Base-by-base conservation (phyloP, 371 early-diverging fungal species). In the Mortierella sp. region DNA sequence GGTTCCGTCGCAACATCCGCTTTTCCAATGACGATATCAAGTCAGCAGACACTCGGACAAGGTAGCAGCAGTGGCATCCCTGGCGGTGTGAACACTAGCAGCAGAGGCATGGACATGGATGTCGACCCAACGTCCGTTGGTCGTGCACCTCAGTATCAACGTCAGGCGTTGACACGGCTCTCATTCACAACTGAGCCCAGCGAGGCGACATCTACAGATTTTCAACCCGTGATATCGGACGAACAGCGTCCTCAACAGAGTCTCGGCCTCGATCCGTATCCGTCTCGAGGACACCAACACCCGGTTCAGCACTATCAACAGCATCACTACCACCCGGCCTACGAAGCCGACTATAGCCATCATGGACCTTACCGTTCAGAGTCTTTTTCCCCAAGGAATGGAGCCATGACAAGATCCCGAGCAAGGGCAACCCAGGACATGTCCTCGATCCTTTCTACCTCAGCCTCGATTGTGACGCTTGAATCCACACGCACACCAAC, bases 41-140 rank as follows among this genome's bases (percentile, higher is more conserved):
- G 37, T 37, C 37, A 37, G 37, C 37, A 37, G 37, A 37, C 37
- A 37, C 37, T 37, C 9, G 37, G 37, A 9, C 37, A 5, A 37
- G 9, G 37, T 5, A 50, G 50, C 50, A 50, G n/a, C 50, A 50
- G 50, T 14, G 16, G n/a, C 16, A n/a, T 4, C n/a, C 21, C 21
- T 14, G 50, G n/a, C 3, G 50, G 16, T 21, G 14, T 50, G 21
- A 51, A 57, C 43, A 19, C 55, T 5, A 2, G 37, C 52, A 16
- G 29, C 51, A 9, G 44, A 19, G n/a, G 47, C 0, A 64, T 64
- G 45, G 51, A 72, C 57, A 79, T 79, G 80, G 80, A 79, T 25
- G 53, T 79, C 47, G 80, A 79, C 55, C 37, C 60, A 21, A 70
- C 66, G 19, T 67, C 70, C 4, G 62, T 62, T 58, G 64, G 63